Conservation (phyloP, 2,329 filamentous ascomycete species). For the Colletotrichum ledebouriae region DNA sequence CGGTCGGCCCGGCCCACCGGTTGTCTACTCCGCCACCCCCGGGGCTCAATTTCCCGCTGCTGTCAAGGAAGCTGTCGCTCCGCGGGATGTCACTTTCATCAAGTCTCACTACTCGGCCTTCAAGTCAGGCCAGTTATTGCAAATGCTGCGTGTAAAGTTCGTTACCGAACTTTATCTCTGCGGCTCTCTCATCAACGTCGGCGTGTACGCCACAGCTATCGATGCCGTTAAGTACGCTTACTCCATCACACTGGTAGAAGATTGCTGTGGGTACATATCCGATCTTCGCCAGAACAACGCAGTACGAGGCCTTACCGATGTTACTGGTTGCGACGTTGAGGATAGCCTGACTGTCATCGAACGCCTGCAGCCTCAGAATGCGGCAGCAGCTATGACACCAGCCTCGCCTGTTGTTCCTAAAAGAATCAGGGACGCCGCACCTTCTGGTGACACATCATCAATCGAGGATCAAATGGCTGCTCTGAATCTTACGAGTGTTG, state of each 20-base stretch:
- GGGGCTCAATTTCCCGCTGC: slow-evolving; percentile 61
- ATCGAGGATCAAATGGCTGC: slow-evolving; percentile 32
- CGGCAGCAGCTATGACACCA: slow-evolving; percentile 1
- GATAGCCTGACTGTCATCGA: slow-evolving; percentile 44
- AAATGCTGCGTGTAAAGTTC: slow-evolving; percentile 84
- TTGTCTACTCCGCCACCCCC: slow-evolving; percentile 59
- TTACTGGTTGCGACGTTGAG: slow-evolving; percentile 81
- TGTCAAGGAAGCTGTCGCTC: slow-evolving; percentile 60
- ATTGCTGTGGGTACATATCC: slow-evolving; percentile 87
- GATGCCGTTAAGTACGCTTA: slow-evolving; percentile 92
- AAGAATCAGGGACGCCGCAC: slow-evolving; percentile 24
- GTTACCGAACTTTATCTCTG: slow-evolving; percentile 92
- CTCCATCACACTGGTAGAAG: slow-evolving; percentile 86
- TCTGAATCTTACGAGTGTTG: slow-evolving; percentile 23
- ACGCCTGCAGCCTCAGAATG: slow-evolving; percentile 39
- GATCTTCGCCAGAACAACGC: slow-evolving; percentile 78
- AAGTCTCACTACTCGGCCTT: slow-evolving; percentile 94
- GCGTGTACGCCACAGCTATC: slow-evolving; percentile 90
- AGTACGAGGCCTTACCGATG: slow-evolving; percentile 77
- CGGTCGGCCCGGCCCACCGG: slow-evolving; percentile 56
- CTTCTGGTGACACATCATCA: slow-evolving; percentile 43
- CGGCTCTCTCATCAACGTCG: slow-evolving; percentile 87
- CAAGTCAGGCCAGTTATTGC: slow-evolving; percentile 78
- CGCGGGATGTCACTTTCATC: slow-evolving; percentile 64
- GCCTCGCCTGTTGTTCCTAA: slow-evolving; percentile 30